Evolutionary conservation across 768 basidiomycete genomes (phyloP), one percentile per base, ranked within the genome.

Genomic region (Rhodocollybia butyracea): DNA sequence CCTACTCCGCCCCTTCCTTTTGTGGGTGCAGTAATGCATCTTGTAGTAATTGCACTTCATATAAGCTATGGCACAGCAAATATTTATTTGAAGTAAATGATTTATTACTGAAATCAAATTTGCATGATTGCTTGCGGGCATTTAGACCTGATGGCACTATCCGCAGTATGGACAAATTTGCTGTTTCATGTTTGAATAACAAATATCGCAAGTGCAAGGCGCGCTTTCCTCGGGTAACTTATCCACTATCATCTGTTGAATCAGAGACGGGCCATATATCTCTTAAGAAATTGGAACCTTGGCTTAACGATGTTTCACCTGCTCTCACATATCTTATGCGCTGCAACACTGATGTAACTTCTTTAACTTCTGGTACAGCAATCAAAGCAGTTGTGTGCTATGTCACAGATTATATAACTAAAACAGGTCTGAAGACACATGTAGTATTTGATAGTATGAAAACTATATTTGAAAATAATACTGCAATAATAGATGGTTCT

Each of bases 321-420:
- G 51, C 26, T n/a, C 27, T 53, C 10, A 40, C 39, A 31, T 48
- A n/a, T 26, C 32, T 30, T 3, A 36, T 51, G 22, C 30, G 51
- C 22, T 51, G 32, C 38, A 69, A 69, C 36, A 60, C 65, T 12
- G 64, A 69, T 59, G 62, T 64, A 0, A 63, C 61, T 0, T 58
- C n/a, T n/a, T 26, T 66, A 10, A 27, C 62, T 15, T 64, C 63
- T 10, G 66, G 68, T 8, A 67, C 67, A 27, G 57, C 60, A 11
- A 52, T 68, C 15, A 63, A 64, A 15, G 59, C 67, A 12, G 59
- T 63, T 1, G 46, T 64, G 0, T 57, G 61, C 29, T 66, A 68
- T 60, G 56, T 67, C 5, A 60, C 67, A 10, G 67, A 70, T 38
- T 70, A 70, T 52, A 59, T 68, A 2, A 67, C 65, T 0, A 70